phyloP scores from a whole-genome alignment of 2,329 filamentous ascomycete genomes.

The Dothidotthia symphoricarpi region DNA sequence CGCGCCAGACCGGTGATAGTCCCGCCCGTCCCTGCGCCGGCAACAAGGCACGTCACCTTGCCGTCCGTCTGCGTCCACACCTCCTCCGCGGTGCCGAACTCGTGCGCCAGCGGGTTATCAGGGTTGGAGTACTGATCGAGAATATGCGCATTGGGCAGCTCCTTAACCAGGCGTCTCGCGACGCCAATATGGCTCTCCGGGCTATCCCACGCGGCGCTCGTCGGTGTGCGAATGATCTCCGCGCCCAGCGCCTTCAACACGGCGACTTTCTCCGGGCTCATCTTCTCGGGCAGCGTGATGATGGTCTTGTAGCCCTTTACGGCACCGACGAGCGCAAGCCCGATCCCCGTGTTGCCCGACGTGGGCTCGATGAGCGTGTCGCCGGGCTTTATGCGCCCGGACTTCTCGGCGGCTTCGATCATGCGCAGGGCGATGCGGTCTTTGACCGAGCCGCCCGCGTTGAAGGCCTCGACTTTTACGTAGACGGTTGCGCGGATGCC shows the following conservation, averaged over 20 bases:
- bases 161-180: conserved; percentile 82
- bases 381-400: conserved; percentile 90
- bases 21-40: conserved; percentile 91
- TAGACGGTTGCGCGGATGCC: conserved; percentile 88
- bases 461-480: conserved; percentile 90
- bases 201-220: conserved; percentile 88
- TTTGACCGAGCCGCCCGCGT: conserved; percentile 90
- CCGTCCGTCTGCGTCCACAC: conserved; percentile 90
- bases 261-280: conserved; percentile 97
- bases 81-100: conserved; percentile 91
- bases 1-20: conserved; percentile 88
- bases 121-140: conserved; percentile 91
- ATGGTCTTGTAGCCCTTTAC: conserved; percentile 98
- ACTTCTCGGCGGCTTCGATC: conserved; percentile 92
- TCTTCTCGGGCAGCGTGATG: conserved; percentile 98
- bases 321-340: conserved; percentile 86
- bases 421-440: conserved; percentile 94
- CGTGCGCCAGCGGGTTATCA: conserved; percentile 91
- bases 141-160: conserved; percentile 95
- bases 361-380: conserved; percentile 98
- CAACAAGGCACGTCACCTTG: conserved; percentile 77
- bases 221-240: conserved; percentile 96
- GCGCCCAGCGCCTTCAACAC: conserved; percentile 91
- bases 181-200: conserved; percentile 98
- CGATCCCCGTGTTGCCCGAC: conserved; percentile 97